These are phyloP conservation scores for Macadamia integrifolia DNA, from an alignment of 164 flowering plant genomes.

Conservation along the genomic window DNA sequence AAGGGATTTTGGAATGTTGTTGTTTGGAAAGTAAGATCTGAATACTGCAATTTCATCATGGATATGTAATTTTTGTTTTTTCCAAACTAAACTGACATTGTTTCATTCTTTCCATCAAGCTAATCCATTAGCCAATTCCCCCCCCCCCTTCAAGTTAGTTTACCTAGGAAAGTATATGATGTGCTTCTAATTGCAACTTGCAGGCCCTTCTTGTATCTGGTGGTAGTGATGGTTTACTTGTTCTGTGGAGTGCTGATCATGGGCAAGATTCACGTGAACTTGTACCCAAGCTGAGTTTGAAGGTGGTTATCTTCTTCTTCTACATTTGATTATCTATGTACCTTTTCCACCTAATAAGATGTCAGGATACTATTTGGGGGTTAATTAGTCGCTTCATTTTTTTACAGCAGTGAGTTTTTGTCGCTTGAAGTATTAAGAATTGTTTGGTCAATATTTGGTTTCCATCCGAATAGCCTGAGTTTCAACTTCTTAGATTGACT, in stretches of 20 bases:
- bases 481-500: not conserved
- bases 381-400: not conserved
- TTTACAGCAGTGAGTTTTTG: no score
- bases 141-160: not conserved
- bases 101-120: not conserved
- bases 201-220: conserved; percentile 96
- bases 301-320: conserved; percentile 32
- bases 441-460: not conserved
- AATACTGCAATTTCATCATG: no score
- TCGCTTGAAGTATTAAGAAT: no score
- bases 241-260: conserved; percentile 96
- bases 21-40: no score
- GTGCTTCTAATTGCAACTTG: conserved; percentile 9
- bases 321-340: not conserved
- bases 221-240: conserved; percentile 90
- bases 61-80: not conserved
- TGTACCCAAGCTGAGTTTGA: conserved; percentile 92
- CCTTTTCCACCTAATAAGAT: not conserved
- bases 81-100: not conserved
- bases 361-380: not conserved
- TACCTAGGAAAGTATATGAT: not conserved
- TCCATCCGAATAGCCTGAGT: not conserved
- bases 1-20: no score
- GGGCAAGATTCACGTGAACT: conserved; percentile 96
- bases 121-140: not conserved